Conservation (phyloP, 306 rosid species). For the Cucurbita moschata region DNA sequence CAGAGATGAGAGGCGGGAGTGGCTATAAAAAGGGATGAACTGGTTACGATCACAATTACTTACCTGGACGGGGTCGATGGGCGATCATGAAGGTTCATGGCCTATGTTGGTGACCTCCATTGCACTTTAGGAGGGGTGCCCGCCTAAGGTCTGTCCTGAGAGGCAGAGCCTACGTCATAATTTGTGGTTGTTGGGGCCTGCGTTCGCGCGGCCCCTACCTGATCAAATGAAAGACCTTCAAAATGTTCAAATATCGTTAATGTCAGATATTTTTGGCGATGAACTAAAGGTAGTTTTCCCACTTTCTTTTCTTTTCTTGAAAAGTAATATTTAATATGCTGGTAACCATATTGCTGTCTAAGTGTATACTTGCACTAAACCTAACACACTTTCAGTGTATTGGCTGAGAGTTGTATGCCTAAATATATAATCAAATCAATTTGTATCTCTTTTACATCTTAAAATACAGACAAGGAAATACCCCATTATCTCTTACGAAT, state of each 20-base stretch:
- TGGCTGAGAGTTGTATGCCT: background rate
- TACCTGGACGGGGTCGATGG: slow-evolving; percentile 33
- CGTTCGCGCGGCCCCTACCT: slow-evolving; percentile 36
- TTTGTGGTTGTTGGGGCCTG: slow-evolving; percentile 40
- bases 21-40: background rate
- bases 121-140: slow-evolving; percentile 26
- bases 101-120: slow-evolving; percentile 33
- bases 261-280: too few relatives aligned
- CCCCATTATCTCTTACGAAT: too few relatives aligned
- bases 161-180: slow-evolving; percentile 34
- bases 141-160: slow-evolving; percentile 25
- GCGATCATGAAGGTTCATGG: slow-evolving; percentile 14
- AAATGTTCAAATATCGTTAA: too few relatives aligned
- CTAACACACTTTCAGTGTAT: background rate
- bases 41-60: background rate
- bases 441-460: background rate
- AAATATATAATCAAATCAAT: background rate
- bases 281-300: too few relatives aligned
- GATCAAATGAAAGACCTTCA: too few relatives aligned
- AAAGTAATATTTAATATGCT: background rate
- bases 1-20: background rate
- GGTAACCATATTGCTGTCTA: background rate
- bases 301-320: too few relatives aligned
- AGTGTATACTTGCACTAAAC: background rate
- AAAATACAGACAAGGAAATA: too few relatives aligned